Conservation (phyloP, 768 basidiomycete genomes). For the Russula vinacea region DNA sequence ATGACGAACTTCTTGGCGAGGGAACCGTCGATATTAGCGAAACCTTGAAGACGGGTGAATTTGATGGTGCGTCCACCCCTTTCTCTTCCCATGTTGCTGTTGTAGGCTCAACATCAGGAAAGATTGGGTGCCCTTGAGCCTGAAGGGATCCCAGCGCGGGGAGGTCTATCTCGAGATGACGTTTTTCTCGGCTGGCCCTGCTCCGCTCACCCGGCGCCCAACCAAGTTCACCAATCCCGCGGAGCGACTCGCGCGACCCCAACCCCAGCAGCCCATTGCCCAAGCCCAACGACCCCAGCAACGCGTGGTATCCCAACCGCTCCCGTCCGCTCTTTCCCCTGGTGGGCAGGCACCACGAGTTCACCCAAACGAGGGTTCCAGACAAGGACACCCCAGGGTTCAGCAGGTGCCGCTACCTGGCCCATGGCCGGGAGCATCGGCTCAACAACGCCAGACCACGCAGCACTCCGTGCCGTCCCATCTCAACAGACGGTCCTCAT, state of each 20-base stretch:
- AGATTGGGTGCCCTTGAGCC: constrained; percentile 69
- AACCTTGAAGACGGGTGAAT: constrained; percentile 82
- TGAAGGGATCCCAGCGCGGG: constrained; percentile 66
- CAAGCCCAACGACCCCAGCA: constrained; percentile 12
- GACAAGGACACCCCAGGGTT: constrained; percentile 7
- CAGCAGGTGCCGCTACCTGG: constrained; percentile 22
- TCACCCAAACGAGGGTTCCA: constrained; percentile 1
- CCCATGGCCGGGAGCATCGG: constrained; percentile 10
- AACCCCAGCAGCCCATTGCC: constrained; percentile 15
- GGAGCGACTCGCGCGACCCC: constrained; percentile 23
- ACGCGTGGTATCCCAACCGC: constrained; percentile 1
- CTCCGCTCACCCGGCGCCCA: constrained; percentile 40
- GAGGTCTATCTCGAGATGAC: constrained; percentile 94
- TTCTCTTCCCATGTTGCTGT: neutral
- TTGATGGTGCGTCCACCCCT: constrained; percentile 64
- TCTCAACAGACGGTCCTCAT: constrained; percentile 1
- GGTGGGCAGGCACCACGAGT: neutral
- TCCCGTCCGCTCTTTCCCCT: constrained; percentile 3
- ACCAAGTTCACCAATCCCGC: constrained; percentile 33
- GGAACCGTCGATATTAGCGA: constrained; percentile 72
- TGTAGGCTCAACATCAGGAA: neutral
- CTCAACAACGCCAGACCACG: constrained; percentile 12
- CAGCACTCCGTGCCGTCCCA: neutral
- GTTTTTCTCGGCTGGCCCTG: constrained; percentile 71
- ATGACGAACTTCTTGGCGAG: constrained; percentile 73